These are phyloP conservation scores for Auxenochlorella pyrenoidosa DNA, from an alignment of 139 green algal genomes.

Conservation along the genomic window DNA sequence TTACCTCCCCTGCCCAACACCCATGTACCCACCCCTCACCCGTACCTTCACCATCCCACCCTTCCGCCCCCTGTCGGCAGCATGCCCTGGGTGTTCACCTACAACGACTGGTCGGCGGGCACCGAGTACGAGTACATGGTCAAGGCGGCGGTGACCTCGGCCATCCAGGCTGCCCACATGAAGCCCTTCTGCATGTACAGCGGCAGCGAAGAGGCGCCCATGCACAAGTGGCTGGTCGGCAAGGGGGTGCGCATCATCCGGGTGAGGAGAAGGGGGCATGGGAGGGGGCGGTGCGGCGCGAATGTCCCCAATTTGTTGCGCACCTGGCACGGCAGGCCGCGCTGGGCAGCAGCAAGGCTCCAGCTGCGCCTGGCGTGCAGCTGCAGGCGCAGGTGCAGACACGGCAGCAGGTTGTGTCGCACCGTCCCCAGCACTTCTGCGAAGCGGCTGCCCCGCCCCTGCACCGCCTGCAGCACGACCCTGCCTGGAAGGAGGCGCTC, in stretches of 20 bases:
- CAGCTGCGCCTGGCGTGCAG: neutral
- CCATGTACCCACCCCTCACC: too few relatives aligned
- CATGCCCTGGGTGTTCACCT: constrained; percentile 34
- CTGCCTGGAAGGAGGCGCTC: constrained; percentile 6
- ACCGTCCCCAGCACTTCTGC: too few relatives aligned
- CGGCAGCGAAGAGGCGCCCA: neutral
- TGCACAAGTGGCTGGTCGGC: constrained; percentile 14
- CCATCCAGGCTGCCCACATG: neutral
- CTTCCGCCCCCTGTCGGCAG: neutral
- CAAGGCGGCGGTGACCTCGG: constrained; percentile 18
- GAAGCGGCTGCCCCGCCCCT: neutral
- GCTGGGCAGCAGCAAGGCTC: neutral
- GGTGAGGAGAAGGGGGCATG: neutral
- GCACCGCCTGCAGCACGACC: constrained; percentile 2
- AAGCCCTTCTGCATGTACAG: constrained; percentile 29
- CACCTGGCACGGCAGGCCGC: neutral
- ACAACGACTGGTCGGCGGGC: constrained; percentile 32
- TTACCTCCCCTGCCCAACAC: too few relatives aligned
- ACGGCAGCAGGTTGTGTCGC: too few relatives aligned
- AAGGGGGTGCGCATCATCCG: constrained; percentile 19
- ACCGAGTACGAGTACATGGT: constrained; percentile 34
- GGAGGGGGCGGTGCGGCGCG: neutral
- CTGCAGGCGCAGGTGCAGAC: neutral
- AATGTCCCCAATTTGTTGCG: too few relatives aligned
- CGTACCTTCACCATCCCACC: too few relatives aligned